Evolutionary conservation across 345 rosid species (phyloP), one percentile per base, ranked within the genome.

Genomic region (Crucihimalaya himalaica): DNA sequence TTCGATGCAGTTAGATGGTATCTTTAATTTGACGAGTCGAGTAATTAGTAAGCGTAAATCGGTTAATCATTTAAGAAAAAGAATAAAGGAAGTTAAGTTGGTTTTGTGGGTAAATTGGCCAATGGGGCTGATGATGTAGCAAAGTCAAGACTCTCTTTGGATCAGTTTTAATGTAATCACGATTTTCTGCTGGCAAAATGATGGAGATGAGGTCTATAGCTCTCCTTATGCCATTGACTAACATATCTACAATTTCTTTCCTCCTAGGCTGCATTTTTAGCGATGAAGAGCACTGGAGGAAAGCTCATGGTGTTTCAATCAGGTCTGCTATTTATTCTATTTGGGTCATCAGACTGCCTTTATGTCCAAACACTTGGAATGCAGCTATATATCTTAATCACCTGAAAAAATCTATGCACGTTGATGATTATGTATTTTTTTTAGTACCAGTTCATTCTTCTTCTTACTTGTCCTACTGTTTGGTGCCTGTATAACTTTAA

Each of bases 241-340:
- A 63, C 28, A 35, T 63, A 76, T 34, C 25, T 65, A 18, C 20
- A 15, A 70, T 15, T 6, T 1, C 39, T 56, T 43, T 43, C 47
- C 42, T 78, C 65, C 63, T 88, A 95, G 99, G 97, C 98, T 35
- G 89, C 93, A 68, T 92, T 83, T 82, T 81, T 92, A 86, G 98
- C 99, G 29, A 84, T 92, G 97, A 95, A 92, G 86, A 89, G 81
- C 75, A 89, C 84, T 67, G 99, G 99, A 29, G 98, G 99, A 68
- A 92, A 92, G 82, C 97, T 95, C 71, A 66, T 95, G 82, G 92
- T 92, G 68, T 95, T 95, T 76, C 99, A 95, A 80, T 92, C 99
- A 87, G 99, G 99, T 81, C 71, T 42, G 63, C 45, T 50, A 5
- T 46, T 54, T 31, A 20, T 43, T 29, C 27, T 53, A 5, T 70